Evolutionary conservation across 257 asterid genomes (phyloP).

Genomic region (Catharanthus roseus): DNA sequence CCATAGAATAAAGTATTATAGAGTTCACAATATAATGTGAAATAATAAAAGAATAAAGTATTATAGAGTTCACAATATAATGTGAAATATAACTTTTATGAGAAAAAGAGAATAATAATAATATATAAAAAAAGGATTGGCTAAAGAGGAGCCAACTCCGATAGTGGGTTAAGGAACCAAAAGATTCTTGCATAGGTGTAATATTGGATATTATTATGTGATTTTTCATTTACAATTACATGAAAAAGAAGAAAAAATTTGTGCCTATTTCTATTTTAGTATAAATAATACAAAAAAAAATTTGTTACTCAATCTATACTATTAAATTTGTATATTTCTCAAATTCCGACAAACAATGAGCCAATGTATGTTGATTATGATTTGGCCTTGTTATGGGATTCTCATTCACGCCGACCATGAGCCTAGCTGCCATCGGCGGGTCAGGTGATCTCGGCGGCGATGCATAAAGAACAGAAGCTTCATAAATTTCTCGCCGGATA

Average conservation of each 20-base stretch:
- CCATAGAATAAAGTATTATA: background rate
- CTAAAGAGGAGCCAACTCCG: background rate
- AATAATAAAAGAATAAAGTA: background rate
- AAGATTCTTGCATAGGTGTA: too few relatives aligned
- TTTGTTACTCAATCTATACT: constrained; percentile 17
- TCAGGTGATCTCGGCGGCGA: constrained; percentile 61
- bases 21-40: background rate
- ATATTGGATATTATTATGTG: too few relatives aligned
- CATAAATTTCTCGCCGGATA: constrained; percentile 37
- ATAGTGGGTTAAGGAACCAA: too few relatives aligned
- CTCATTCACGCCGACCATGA: constrained; percentile 42
- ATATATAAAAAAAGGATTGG: too few relatives aligned
- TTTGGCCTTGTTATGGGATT: constrained; percentile 34
- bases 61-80: background rate
- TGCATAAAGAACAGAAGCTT: constrained; percentile 48
- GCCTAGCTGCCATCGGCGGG: too few relatives aligned
- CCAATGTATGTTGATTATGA: constrained; percentile 32
- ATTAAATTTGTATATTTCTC: constrained; percentile 47
- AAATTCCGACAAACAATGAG: constrained; percentile 43
- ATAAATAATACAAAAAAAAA: too few relatives aligned
- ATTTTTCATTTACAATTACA: constrained; percentile 7
- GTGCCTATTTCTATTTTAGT: background rate
- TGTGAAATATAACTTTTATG: background rate
- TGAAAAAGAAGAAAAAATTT: background rate
- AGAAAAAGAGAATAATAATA: background rate